Evolutionary conservation across 352 stramenopile species (phyloP).

Genomic region (Ophiocytium majus): DNA sequence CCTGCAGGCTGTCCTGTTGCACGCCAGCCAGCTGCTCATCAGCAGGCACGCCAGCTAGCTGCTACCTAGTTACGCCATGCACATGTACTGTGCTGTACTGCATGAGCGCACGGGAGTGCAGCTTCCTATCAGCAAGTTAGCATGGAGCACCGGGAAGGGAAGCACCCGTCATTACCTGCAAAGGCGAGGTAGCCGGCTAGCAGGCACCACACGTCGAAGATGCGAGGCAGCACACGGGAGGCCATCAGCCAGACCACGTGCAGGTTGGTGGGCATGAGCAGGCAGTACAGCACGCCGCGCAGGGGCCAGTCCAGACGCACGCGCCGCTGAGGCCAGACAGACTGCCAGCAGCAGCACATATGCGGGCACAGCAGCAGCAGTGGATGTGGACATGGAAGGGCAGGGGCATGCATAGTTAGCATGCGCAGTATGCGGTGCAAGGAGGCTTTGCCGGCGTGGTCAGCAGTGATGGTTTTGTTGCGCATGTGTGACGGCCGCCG

Average conservation of each 20-base stretch:
- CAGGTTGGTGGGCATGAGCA: background rate
- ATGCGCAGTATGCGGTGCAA: too few relatives aligned
- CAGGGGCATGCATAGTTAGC: too few relatives aligned
- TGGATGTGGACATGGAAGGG: too few relatives aligned
- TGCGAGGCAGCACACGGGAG: background rate
- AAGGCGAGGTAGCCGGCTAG: background rate
- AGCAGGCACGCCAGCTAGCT: too few relatives aligned
- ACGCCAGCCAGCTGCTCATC: too few relatives aligned
- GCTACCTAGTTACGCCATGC: background rate
- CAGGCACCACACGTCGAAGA: background rate
- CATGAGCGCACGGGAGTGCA: background rate
- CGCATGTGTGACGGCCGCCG: too few relatives aligned
- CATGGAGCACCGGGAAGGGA: background rate
- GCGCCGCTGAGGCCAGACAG: too few relatives aligned
- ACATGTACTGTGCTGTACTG: background rate
- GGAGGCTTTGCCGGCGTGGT: too few relatives aligned
- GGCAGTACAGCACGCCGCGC: background rate
- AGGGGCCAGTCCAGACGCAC: background rate
- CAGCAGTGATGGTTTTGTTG: too few relatives aligned
- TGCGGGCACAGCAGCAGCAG: too few relatives aligned
- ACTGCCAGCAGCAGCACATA: too few relatives aligned
- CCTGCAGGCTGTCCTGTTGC: too few relatives aligned
- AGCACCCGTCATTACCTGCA: background rate
- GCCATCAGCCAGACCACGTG: background rate
- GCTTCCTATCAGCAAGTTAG: background rate